These are phyloP conservation scores for Populus hybrid DNA, from an alignment of 441 rosid genomes.

Conservation along the genomic window DNA sequence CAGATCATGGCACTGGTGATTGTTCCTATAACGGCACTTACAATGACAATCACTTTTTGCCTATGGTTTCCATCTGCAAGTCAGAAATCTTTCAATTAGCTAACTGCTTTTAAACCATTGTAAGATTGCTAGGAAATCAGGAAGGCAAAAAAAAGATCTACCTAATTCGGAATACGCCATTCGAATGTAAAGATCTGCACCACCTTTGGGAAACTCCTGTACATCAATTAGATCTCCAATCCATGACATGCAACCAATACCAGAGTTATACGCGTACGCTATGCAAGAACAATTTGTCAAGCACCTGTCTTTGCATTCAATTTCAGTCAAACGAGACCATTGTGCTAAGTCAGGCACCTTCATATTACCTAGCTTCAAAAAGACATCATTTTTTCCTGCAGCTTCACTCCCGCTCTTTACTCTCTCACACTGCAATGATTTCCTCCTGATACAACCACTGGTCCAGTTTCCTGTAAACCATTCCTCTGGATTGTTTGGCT, in stretches of 20 bases:
- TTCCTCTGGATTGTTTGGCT: conserved; percentile 33
- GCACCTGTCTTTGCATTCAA: conserved; percentile 28
- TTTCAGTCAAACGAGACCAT: conserved; percentile 18
- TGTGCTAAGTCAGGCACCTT: conserved; percentile 37
- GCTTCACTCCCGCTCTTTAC: conserved; percentile 15
- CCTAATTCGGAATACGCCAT: conserved; percentile 42
- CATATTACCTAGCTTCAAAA: conserved; percentile 29
- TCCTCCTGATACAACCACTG: conserved; percentile 40
- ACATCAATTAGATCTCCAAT: conserved; percentile 33
- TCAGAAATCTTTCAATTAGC: background rate
- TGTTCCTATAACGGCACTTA: conserved; percentile 11
- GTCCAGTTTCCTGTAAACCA: conserved; percentile 43
- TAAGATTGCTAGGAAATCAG: background rate
- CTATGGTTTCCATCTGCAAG: conserved; percentile 21
- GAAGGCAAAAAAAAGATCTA: conserved; percentile 9
- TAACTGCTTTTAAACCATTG: background rate
- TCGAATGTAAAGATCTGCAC: conserved; percentile 39
- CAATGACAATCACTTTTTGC: conserved; percentile 1
- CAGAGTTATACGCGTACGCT: conserved; percentile 45
- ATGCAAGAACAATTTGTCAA: conserved; percentile 48
- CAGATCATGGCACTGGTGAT: conserved; percentile 5
- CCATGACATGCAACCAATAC: conserved; percentile 58
- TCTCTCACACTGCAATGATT: conserved; percentile 26
- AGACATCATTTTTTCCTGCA: conserved; percentile 33
- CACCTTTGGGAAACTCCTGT: conserved; percentile 29